Percentiles rank a stretch among this genome's conserved stretches.
Conservation (phyloP, 495 filamentous ascomycete species). For the Terfezia boudieri region DNA sequence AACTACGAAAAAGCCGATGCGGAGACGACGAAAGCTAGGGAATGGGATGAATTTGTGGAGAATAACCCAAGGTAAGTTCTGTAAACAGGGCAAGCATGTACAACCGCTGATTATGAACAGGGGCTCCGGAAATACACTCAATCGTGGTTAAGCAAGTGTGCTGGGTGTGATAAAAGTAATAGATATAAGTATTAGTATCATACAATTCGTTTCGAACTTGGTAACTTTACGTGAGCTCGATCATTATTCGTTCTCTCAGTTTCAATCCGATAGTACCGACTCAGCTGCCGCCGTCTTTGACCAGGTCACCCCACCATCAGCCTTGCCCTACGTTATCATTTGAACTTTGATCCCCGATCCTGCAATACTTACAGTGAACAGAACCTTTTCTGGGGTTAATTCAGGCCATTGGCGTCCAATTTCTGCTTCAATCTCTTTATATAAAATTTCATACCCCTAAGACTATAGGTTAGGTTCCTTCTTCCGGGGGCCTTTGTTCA, state of each 20-base stretch:
- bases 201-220: not conserved
- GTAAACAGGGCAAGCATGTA: not conserved
- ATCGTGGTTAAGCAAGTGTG: conserved; percentile 36
- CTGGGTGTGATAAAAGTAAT: not conserved
- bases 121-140: conserved; percentile 69
- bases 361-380: not conserved
- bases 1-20: conserved; percentile 61
- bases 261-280: no score
- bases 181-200: not conserved
- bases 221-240: not conserved
- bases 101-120: conserved; percentile 12
- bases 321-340: not conserved
- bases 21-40: conserved; percentile 80
- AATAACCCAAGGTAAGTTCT: conserved; percentile 44
- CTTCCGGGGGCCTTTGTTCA: not conserved
- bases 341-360: not conserved
- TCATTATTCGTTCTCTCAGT: not conserved
- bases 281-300: not conserved
- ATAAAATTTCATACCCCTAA: conserved; percentile 4
- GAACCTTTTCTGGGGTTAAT: not conserved
- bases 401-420: conserved; percentile 1
- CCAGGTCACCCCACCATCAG: conserved; percentile 1
- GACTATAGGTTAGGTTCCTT: not conserved
- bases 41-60: conserved; percentile 90
- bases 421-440: not conserved